Base-by-base conservation (phyloP, 495 filamentous ascomycete species). In the Lophium mytilinum region DNA sequence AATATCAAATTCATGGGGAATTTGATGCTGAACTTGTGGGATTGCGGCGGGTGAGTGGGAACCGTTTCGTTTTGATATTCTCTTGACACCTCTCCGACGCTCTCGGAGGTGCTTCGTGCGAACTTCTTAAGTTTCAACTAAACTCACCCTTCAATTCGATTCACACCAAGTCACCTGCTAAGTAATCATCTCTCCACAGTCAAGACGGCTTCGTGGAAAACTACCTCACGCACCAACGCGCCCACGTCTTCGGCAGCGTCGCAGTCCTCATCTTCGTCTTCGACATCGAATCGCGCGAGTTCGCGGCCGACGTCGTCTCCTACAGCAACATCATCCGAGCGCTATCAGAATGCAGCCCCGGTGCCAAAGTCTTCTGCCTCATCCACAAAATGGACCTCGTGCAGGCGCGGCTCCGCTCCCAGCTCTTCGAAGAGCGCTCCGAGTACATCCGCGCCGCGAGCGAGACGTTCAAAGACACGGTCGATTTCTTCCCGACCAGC, bases 361-460 rank as follows among this genome's bases (percentile, higher is more conserved):
- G 77, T 9, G 92, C 93, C 49, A 83, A 85, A 62, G 82, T 97
- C 61, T 98, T 95, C 74, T 86, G 90, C 51, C 81, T 98, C 8
- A 85, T 98, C 57, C 93, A 98, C 80, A 98, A 98, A 71, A 95
- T 98, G 85, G 93, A 98, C 70, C 81, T 98, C n/a, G 89, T 97
- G 54, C 88, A 89, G 64, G 80, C 82, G 36, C 76, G 85, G 56
- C 79, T 84, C 63, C 83, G 92, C 36, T 82, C 87, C 60, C 80
- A 82, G 39, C 81, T 96, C 57, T 95, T 93, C 71, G 81, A 88
- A 53, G 85, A 92, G 59, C 82, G 88, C 46, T 82, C 84, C 5
- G 72, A 77, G 17, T 73, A 90, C 30, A 87, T 98, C 60, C 79
- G 83, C 50, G 78, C 80, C 58, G 85, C 87, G 62, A 87, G 84